phyloP scores from a whole-genome alignment of 1,139 yeast species.

The Tardiomyces depauwii region DNA sequence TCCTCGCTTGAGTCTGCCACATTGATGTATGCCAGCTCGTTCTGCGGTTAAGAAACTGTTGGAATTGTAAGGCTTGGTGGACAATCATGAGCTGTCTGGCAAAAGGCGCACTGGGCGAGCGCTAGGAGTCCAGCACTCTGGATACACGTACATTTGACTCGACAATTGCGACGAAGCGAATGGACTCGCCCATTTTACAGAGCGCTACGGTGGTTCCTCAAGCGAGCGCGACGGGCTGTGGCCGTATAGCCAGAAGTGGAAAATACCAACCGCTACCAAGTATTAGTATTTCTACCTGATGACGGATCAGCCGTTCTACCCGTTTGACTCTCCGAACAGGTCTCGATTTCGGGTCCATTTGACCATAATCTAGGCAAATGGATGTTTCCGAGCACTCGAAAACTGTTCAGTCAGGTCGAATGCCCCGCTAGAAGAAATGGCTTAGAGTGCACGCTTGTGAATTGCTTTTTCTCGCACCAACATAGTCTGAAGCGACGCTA shows the following conservation, averaged over 20 bases:
- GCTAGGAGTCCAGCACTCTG: neutral
- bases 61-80: neutral
- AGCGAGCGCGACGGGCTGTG: too few species aligned
- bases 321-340: too few species aligned
- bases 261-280: too few species aligned
- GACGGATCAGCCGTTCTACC: too few species aligned
- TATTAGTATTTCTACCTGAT: too few species aligned
- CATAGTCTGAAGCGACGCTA: neutral
- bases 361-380: neutral
- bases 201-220: too few species aligned
- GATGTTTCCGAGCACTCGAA: slow-evolving; percentile 5
- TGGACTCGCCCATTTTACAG: slow-evolving; percentile 6
- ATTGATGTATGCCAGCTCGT: slow-evolving; percentile 17
- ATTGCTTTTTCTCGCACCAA: slow-evolving; percentile 20
- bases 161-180: slow-evolving; percentile 21
- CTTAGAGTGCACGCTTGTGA: slow-evolving; percentile 14
- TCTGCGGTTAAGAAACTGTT: slow-evolving; percentile 4
- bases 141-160: slow-evolving; percentile 18
- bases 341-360: slow-evolving; percentile 2
- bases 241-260: too few species aligned
- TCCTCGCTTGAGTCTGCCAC: slow-evolving; percentile 6
- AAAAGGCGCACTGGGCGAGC: neutral
- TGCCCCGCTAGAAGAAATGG: slow-evolving; percentile 17
- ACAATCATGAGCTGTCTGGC: too few species aligned
- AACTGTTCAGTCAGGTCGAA: slow-evolving; percentile 9